Percentiles rank a stretch among this genome's conserved stretches.
Conservation (phyloP, 352 stramenopile species). For the Phytophthora boehmeriae region DNA sequence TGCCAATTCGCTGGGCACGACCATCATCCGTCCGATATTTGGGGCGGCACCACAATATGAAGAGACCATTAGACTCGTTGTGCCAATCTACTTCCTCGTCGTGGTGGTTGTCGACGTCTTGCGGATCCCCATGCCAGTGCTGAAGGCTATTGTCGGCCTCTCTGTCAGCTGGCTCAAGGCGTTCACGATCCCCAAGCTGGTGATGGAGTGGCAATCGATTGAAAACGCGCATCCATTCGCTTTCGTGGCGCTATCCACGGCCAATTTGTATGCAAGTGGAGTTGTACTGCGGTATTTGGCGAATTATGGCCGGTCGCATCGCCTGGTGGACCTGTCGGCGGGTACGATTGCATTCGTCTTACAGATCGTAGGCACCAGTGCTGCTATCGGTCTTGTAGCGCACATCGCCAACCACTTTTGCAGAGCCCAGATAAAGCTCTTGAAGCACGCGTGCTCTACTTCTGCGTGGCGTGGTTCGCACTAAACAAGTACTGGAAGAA, state of each 20-base stretch:
- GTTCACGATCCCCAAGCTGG: slow-evolving; percentile 69
- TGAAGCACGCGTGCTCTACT: slow-evolving; percentile 63
- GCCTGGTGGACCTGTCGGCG: slow-evolving; percentile 43
- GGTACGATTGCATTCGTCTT: slow-evolving; percentile 47
- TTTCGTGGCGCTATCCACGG: slow-evolving; percentile 68
- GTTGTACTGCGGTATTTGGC: slow-evolving; percentile 59
- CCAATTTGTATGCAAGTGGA: slow-evolving; percentile 76
- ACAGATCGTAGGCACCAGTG: slow-evolving; percentile 47
- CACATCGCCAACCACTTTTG: slow-evolving; percentile 67
- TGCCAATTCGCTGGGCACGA: slow-evolving; percentile 70
- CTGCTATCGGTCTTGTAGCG: slow-evolving; percentile 54
- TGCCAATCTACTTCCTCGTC: slow-evolving; percentile 62
- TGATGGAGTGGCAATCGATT: slow-evolving; percentile 59
- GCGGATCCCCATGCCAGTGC: slow-evolving; percentile 41
- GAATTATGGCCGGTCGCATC: slow-evolving; percentile 49
- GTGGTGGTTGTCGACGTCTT: slow-evolving; percentile 47
- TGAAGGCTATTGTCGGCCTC: slow-evolving; percentile 61
- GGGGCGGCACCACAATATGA: slow-evolving; percentile 60
- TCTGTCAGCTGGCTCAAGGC: slow-evolving; percentile 78
- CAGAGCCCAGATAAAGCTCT: slow-evolving; percentile 49
- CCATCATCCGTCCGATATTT: slow-evolving; percentile 66
- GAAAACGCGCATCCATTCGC: slow-evolving; percentile 52
- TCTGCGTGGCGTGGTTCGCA: slow-evolving; percentile 69
- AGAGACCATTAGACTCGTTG: slow-evolving; percentile 60
- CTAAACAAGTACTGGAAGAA: slow-evolving; percentile 79